phyloP scores from a whole-genome alignment of 306 rosid species.

The Ormosia semicastrata region DNA sequence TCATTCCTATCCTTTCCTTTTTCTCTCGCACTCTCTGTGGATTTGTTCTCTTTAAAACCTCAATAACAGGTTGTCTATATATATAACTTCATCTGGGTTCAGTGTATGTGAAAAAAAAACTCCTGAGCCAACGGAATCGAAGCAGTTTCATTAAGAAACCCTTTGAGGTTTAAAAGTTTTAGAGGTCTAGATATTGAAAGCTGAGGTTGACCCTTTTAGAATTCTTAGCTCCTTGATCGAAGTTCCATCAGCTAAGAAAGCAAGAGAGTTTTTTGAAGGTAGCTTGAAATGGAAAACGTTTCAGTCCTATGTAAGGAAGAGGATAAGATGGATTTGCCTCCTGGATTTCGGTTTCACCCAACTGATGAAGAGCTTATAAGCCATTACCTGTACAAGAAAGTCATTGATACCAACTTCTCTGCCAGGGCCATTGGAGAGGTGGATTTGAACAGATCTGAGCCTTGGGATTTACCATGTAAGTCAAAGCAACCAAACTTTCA shows the following conservation, averaged over 20 bases:
- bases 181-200: neutral
- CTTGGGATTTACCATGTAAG: constrained; percentile 98
- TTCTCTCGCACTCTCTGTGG: neutral
- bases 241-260: neutral
- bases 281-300: constrained; percentile 51
- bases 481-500: neutral
- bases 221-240: neutral
- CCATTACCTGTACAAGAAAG: constrained; percentile 72
- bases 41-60: constrained; percentile 30
- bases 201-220: neutral
- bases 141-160: constrained; percentile 9
- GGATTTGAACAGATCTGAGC: constrained; percentile 91
- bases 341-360: constrained; percentile 93
- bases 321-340: constrained; percentile 68
- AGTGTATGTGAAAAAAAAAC: neutral
- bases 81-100: constrained; percentile 14
- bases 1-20: constrained; percentile 28
- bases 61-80: neutral
- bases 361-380: constrained; percentile 97
- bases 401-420: constrained; percentile 49
- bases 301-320: constrained; percentile 37
- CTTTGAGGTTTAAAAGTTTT: neutral
- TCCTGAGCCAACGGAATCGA: neutral
- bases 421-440: constrained; percentile 92
- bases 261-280: neutral